Base-by-base conservation (phyloP, 352 stramenopile genomes). In the Thalassiosira exigua region DNA sequence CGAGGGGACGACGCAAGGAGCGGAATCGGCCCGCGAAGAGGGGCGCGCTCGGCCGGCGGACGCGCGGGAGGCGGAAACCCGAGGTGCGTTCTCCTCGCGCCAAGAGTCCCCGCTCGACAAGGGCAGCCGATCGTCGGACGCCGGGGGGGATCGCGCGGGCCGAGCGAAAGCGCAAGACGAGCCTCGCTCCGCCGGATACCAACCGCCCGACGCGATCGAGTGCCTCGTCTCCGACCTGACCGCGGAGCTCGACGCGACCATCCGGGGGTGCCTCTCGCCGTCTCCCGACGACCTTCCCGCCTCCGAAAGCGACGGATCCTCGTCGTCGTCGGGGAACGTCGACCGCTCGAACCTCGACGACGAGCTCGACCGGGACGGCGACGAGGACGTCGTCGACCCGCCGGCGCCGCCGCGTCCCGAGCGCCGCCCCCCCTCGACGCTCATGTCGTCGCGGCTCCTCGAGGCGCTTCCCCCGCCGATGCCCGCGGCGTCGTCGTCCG, bases 371-470 rank as follows among this genome's bases (percentile, higher is more conserved):
- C n/a, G n/a, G n/a, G n/a, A n/a, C n/a, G n/a, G n/a, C n/a, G n/a
- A n/a, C n/a, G n/a, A n/a, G n/a, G n/a, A n/a, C n/a, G n/a, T n/a
- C n/a, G n/a, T n/a, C n/a, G n/a, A n/a, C n/a, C n/a, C n/a, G n/a
- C n/a, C n/a, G n/a, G n/a, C n/a, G n/a, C n/a, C n/a, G n/a, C n/a
- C n/a, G n/a, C n/a, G n/a, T n/a, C 46, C 17, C 17, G 24, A 19
- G 5, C 17, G 56, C 32, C 53, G 59, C 54, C 57, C 65, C 27
- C 67, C 74, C 44, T 44, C 77, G 53, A 44, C 78, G 4, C 70
- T 85, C 19, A 85, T 85, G 77, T 81, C 77, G 22, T 58, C 65
- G 9, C 12, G 64, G 14, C 62, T 85, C 19, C 52, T 85, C n/a
- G 60, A 85, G 42, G 57, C 70, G 21, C 60, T 85, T 1, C 70